Base-by-base conservation (phyloP, 768 basidiomycete species). In the Boletus rubropictus region DNA sequence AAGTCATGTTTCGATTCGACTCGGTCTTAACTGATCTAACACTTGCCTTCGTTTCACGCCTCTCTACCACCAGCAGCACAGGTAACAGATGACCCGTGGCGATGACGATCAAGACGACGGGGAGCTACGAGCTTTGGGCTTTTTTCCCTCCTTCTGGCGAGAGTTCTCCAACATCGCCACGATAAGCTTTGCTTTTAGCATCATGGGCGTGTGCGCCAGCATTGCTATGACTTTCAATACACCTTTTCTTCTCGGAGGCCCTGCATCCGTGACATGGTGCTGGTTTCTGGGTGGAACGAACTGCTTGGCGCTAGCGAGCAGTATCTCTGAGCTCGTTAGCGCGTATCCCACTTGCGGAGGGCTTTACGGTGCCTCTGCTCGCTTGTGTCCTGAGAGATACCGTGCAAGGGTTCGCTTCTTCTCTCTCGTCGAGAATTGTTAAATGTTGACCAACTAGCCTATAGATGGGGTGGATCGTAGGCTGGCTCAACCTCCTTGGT, bases 361-460 rank as follows among this genome's bases (percentile, higher is more conserved):
- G 6, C 41, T 63, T 4, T 88, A 88, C 56, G 86, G 85, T n/a
- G 86, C 86, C 3, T 87, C 86, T 22, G 84, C 85, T 15, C 79
- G 81, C 59, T 68, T 87, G 8, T 79, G 80, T 5, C 86, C 86
- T 0, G 74, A 70, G 53, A 74, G 64, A 47, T 74, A 84, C 57
- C 78, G 86, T 43, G 79, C 85, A 32, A 78, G 70, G 60, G 85
- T 82, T 57, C 28, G 67, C 57, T 24, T 17, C 7, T 35, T 42
- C 25, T 39, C 17, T 29, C 22, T 49, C 24, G 1, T 49, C 38
- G 8, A 34, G 15, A 15, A 22, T 44, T 15, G 3, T 24, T 21
- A 7, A n/a, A 27, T 35, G 15, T 20, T 18, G 25, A 43, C 35
- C 10, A 14, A 49, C 18, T n/a, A 14, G 42, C 32, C 15, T 24